These are phyloP conservation scores for Scedosporium aurantiacum DNA, from an alignment of 2,329 filamentous ascomycete genomes.

Conservation along the genomic window DNA sequence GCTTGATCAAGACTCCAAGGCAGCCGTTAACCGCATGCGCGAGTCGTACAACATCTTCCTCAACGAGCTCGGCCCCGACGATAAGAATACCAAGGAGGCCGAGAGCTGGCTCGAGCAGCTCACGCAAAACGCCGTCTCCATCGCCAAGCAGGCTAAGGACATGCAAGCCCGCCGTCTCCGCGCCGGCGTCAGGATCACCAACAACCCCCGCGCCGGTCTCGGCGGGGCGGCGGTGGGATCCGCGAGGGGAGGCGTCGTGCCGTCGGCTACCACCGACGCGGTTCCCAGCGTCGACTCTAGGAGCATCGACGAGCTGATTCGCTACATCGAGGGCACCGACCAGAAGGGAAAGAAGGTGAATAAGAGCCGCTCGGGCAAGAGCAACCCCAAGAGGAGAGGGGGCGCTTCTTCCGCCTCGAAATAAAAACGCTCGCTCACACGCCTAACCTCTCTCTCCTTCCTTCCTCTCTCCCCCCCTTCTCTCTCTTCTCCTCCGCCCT, in stretches of 20 bases:
- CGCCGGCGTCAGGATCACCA: constrained; percentile 56
- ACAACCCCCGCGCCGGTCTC: background rate
- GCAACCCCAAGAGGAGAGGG: constrained; percentile 46
- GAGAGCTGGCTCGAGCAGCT: constrained; percentile 94
- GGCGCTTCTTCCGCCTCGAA: constrained; percentile 4
- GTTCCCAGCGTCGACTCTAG: constrained; percentile 51
- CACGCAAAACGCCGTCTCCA: constrained; percentile 86
- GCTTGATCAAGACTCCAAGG: constrained; percentile 90
- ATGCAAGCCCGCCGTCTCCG: constrained; percentile 64
- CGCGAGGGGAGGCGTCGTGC: background rate
- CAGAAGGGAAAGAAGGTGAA: constrained; percentile 34
- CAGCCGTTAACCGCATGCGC: constrained; percentile 83
- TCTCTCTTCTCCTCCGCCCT: background rate
- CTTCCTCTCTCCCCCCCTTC: background rate
- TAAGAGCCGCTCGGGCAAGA: constrained; percentile 45
- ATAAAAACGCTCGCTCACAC: background rate
- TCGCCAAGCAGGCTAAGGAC: constrained; percentile 89
- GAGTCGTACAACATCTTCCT: constrained; percentile 96
- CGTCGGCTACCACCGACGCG: constrained; percentile 17
- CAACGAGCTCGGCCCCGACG: constrained; percentile 70
- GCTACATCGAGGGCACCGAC: constrained; percentile 78
- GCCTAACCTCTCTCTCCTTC: background rate
- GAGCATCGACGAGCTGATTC: constrained; percentile 86
- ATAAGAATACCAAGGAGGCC: constrained; percentile 97
- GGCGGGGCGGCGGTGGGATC: constrained; percentile 40